Base-by-base conservation (phyloP, 192 early-diverging fungal species). In the Gigaspora rosea region DNA sequence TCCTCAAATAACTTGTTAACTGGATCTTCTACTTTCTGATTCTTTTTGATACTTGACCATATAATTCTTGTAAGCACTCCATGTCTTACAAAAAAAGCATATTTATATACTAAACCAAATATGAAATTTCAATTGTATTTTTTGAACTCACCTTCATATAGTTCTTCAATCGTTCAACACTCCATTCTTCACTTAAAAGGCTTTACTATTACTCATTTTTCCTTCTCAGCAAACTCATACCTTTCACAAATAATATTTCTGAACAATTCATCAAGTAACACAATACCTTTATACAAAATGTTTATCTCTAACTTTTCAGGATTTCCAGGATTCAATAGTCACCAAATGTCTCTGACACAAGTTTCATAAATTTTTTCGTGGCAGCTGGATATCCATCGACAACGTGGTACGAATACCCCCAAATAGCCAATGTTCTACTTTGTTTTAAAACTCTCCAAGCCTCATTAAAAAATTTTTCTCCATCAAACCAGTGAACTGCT, bases 401-500 rank as follows among this genome's bases (percentile, higher is more conserved):
- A 41, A 80, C 49, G 27, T 80, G 75, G 56, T 83, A 84, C 18
- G 49, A 49, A 62, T 92, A 92, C 9, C 81, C 82, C 47, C 85
- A 85, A 2, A 87, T 79, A 5, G 86, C 87, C 57, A 92, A 80
- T 0, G 89, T 90, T 10, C 90, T 89, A 1, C 57, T 70, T n/a
- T 87, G 88, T 52, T 88, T 88, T 22, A 92, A 81, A 8, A 89
- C 87, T n/a, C 87, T 85, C 62, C 84, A 82, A 51, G 82, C 80
- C 71, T 89, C 87, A 5, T 83, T 80, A 65, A 86, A 90, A 76
- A 92, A 92, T 13, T 52, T 54, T 20, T 80, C 77, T 33, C 86
- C 80, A 46, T 90, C 82, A 35, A 92, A 86, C 89, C 89, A 92
- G 63, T 89, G 87, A 48, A 84, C 73, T 0, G 87, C 84, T 27